A percentile compares a stretch with the other conserved stretches of the same genome.
Conservation (phyloP, 2,329 filamentous ascomycete genomes). For the Penicillium janthinellum region DNA sequence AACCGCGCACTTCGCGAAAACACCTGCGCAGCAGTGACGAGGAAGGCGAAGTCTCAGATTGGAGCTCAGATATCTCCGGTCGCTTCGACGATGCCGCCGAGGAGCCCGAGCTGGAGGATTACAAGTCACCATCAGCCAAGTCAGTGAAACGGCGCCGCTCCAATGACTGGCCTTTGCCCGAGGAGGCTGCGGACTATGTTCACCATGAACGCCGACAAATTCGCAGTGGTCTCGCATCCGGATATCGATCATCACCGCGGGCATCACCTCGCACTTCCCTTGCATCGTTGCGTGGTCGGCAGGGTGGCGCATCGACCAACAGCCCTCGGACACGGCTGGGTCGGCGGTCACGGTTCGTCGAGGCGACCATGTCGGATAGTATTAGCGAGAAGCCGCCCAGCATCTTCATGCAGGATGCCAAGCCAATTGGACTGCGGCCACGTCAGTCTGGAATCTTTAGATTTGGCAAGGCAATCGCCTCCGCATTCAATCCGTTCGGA, state of each 20-base stretch:
- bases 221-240: slow-evolving; percentile 11
- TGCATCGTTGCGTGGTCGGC: slow-evolving; percentile 21
- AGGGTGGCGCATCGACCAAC: slow-evolving; percentile 18
- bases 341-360: slow-evolving; percentile 67
- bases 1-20: slow-evolving; percentile 33
- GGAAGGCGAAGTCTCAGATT: slow-evolving; percentile 23
- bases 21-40: slow-evolving; percentile 29
- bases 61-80: slow-evolving; percentile 37
- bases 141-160: slow-evolving; percentile 47
- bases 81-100: slow-evolving; percentile 40
- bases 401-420: slow-evolving; percentile 59
- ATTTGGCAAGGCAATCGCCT: slow-evolving; percentile 58
- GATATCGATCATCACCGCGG: slow-evolving; percentile 19
- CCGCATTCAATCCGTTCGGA: slow-evolving; percentile 57
- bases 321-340: slow-evolving; percentile 38
- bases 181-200: slow-evolving; percentile 27
- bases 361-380: slow-evolving; percentile 86
- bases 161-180: slow-evolving; percentile 48
- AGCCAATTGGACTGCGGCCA: slow-evolving; percentile 25
- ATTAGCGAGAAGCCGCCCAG: slow-evolving; percentile 70
- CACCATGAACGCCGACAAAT: slow-evolving; percentile 15
- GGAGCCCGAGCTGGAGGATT: slow-evolving; percentile 29
- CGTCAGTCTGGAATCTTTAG: slow-evolving; percentile 54
- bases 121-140: slow-evolving; percentile 29
- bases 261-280: slow-evolving; percentile 24